Evolutionary conservation across 2,329 filamentous ascomycete species (phyloP), one percentile per base, ranked within the genome.

Genomic region (Cytospora schulzeri): DNA sequence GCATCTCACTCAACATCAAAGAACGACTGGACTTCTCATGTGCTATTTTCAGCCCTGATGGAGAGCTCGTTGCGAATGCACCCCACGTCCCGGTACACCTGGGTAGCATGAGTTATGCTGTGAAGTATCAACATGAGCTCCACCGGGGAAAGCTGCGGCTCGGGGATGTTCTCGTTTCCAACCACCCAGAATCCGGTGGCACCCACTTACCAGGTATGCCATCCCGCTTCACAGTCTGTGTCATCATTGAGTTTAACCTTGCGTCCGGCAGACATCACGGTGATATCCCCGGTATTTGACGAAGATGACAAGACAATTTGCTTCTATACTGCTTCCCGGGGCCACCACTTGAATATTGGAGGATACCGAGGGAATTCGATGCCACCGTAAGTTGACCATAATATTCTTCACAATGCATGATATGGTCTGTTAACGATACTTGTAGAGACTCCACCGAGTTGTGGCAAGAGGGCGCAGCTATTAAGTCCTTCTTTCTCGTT

Each of bases 131-230:
- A 52, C 73, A 78, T 90, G 12, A 88, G 88, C 41, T 89, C 85
- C 56, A 91, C 91, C 33, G 6, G 1, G 88, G 87, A 7, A 90
- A 88, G 68, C 76, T 92, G 53, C 88, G 89, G 70, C 85, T 81
- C 59, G 89, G 89, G n/a, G 89, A 92, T 73, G 89, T 91, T 0
- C 80, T 92, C 14, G 87, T 91, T 2, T 88, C 88, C 12, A 80
- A 80, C 57, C 75, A 78, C 63, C 77, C 77, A 26, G 60, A 55
- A 12, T 73, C 73, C 62, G 78, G 78, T 50, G 77, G 77, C 14
- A 78, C 76, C 0, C 76, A 79, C 70, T 65, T 80, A 1, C 78
- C 78, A 24, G 58, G 58, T 53, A 53, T 2, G 22, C 12, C 26
- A n/a, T n/a, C n/a, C n/a, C n/a, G n/a, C 14, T 29, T 31, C 17